A percentile compares a stretch with the other conserved stretches of the same genome.
Evolutionary conservation across 2,329 filamentous ascomycete genomes (phyloP).

Genomic region (Thielaviopsis musarum): DNA sequence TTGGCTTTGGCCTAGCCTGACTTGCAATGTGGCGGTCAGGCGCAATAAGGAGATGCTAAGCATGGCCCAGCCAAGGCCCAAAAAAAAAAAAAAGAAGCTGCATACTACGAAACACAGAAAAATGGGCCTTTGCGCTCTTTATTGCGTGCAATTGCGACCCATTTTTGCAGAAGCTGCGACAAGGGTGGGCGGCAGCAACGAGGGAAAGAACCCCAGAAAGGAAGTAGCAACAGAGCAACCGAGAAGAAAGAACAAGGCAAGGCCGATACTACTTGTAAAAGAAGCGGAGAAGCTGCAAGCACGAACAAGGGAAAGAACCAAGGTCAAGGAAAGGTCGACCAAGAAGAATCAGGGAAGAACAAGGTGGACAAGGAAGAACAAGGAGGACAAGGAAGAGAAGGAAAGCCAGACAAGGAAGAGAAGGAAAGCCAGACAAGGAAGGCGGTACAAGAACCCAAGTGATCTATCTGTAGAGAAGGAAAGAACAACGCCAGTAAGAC

Average conservation of each 20-base stretch:
- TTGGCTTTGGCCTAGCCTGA: no score
- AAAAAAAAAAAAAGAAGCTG: neutral
- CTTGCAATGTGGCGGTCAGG: no score
- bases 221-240: neutral
- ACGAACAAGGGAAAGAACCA: neutral
- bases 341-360: neutral
- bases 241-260: neutral
- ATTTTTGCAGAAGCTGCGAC: neutral
- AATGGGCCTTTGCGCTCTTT: neutral
- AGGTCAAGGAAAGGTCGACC: neutral
- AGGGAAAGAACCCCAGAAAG: neutral
- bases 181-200: neutral
- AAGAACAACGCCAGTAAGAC: neutral
- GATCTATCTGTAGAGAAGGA: neutral
- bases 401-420: neutral
- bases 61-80: neutral
- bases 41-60: no score
- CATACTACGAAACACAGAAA: neutral
- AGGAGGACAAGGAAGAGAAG: neutral
- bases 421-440: neutral
- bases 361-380: neutral
- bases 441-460: neutral
- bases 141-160: neutral
- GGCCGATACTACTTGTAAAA: no score
- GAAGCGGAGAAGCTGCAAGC: no score